Evolutionary conservation across 768 basidiomycete species (phyloP).

Genomic region (Tephrocybe sp.): DNA sequence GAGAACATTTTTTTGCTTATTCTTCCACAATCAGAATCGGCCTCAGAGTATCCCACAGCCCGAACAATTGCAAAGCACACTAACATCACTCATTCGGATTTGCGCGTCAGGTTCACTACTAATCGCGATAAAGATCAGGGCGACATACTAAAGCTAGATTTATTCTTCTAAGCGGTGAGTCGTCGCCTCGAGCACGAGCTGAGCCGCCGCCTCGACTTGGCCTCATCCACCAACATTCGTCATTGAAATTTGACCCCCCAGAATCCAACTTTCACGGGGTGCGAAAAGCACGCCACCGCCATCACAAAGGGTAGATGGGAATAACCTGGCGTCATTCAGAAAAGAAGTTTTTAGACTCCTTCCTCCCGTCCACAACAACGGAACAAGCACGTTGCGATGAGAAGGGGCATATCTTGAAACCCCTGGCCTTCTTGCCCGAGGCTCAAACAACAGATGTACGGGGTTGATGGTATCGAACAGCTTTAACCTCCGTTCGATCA

Average conservation of each 20-base stretch:
- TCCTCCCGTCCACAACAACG: background rate
- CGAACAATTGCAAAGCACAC: no score
- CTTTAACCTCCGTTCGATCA: constrained; percentile 10
- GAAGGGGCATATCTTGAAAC: no score
- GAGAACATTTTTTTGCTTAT: no score
- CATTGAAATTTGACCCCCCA: no score
- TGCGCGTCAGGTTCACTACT: no score
- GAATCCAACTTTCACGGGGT: background rate
- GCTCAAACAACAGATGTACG: constrained; percentile 3
- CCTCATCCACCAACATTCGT: no score
- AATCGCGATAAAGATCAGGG: no score
- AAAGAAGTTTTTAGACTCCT: background rate
- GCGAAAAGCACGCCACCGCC: background rate
- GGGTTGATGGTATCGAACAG: constrained; percentile 1
- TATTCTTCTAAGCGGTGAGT: no score
- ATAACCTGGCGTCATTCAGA: background rate
- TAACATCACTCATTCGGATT: no score
- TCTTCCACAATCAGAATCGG: no score
- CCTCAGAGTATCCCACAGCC: no score
- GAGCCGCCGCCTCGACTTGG: background rate
- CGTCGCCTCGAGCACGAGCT: background rate
- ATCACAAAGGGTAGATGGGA: background rate
- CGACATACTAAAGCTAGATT: no score
- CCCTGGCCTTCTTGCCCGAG: constrained; percentile 4
- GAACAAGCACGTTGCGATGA: background rate